Evolutionary conservation across 768 basidiomycete genomes (phyloP).

Genomic region (Baorangia bicolor): DNA sequence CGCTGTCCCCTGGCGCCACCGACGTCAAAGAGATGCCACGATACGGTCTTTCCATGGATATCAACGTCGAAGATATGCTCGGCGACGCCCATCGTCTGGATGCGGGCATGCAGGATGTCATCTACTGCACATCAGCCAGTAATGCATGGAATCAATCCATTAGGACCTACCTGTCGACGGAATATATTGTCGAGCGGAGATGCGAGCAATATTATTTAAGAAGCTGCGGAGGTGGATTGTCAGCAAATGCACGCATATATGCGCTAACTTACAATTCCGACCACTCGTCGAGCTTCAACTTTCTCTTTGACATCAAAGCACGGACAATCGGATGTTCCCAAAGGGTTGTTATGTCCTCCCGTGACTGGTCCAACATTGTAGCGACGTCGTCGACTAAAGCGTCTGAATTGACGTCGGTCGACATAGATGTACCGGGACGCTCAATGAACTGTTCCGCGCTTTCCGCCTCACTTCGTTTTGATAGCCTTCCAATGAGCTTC

Average conservation of each 20-base stretch:
- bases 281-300: constrained; percentile 82
- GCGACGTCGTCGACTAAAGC: constrained; percentile 60
- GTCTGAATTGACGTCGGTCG: constrained; percentile 43
- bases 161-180: constrained; percentile 64
- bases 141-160: constrained; percentile 26
- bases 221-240: constrained; percentile 48
- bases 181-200: constrained; percentile 66
- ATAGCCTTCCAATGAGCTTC: constrained; percentile 31
- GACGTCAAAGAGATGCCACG: constrained; percentile 73
- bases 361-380: constrained; percentile 53
- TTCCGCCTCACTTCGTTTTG: constrained; percentile 23
- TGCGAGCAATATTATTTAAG: constrained; percentile 68
- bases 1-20: constrained; percentile 72
- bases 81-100: constrained; percentile 87
- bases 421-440: constrained; percentile 28
- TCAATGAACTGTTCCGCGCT: constrained; percentile 30
- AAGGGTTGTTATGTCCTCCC: constrained; percentile 66
- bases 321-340: constrained; percentile 75
- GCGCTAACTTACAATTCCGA: constrained; percentile 72
- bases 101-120: constrained; percentile 85
- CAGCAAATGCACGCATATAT: constrained; percentile 22
- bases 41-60: constrained; percentile 72
- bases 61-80: constrained; percentile 83
- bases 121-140: constrained; percentile 44
- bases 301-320: constrained; percentile 62